Base-by-base conservation (phyloP, 768 basidiomycete genomes). In the Terana coerulea region DNA sequence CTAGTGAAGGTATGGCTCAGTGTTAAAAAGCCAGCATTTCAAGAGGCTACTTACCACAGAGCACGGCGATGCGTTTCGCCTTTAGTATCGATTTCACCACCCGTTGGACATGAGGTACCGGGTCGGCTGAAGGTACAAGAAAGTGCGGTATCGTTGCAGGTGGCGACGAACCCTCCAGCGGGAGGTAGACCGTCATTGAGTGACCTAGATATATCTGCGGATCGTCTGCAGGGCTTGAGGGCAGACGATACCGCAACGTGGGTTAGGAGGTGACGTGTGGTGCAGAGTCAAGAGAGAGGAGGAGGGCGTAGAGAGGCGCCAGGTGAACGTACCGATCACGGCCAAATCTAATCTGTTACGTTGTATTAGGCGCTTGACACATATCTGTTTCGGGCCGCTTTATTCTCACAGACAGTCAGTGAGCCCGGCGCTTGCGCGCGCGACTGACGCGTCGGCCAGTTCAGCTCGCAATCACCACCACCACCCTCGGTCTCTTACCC, bases 61-160 rank as follows among this genome's bases (percentile, higher is more conserved):
- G 80, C 58, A 93, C 84, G n/a, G 91, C 88, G 61, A 94, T 78
- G 46, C 88, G 78, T 66, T 79, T 86, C 7, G 91, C 88, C 68
- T 88, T 89, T 61, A 88, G 64, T 55, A 92, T 83, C 26, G 88
- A 73, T 61, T 78, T 83, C 51, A 86, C 68, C 14, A 78, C 75
- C 56, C 75, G 80, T 47, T 72, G 67, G 30, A 85, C 62, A 48
- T 86, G 80, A 31, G 68, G 62, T 26, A 55, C 59, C 14, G 72
- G 72, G 57, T 83, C 73, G 21, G 67, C 51, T n/a, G 82, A 61
- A 26, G 69, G 70, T 10, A 72, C 59, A 39, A 87, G 68, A 63
- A 86, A 88, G 0, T 82, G 56, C 3, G 85, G 85, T 0, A 70
- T 69, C n/a, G 69, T 30, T 24, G 84, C 80, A 3, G 74, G 64